Evolutionary conservation across 192 early-diverging fungal species (phyloP).

Genomic region (Coemansia sp.): DNA sequence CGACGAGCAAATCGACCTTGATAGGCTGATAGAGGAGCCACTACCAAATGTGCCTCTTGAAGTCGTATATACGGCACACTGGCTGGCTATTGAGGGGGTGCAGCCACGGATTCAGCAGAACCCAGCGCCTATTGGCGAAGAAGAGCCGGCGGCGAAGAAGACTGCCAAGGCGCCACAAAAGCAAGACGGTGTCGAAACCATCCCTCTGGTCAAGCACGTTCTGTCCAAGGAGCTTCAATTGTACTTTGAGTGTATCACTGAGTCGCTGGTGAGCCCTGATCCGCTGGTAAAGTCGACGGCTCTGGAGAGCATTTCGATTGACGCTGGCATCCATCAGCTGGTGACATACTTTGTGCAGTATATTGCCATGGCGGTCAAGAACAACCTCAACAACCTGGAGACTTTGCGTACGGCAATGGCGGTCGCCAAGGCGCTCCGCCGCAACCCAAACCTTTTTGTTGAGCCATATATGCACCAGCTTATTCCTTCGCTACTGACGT

Average conservation of each 20-base stretch:
- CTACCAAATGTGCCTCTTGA: constrained; percentile 91
- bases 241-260: constrained; percentile 91
- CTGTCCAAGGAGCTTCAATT: constrained; percentile 91
- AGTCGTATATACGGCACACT: constrained; percentile 87
- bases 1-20: constrained; percentile 92
- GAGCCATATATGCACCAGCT: constrained; percentile 98
- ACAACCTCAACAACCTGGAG: constrained; percentile 72
- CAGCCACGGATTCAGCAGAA: constrained; percentile 97
- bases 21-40: constrained; percentile 78
- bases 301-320: constrained; percentile 76
- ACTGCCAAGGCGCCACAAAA: constrained; percentile 18
- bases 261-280: constrained; percentile 67
- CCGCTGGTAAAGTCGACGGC: constrained; percentile 71
- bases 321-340: constrained; percentile 93
- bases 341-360: constrained; percentile 95
- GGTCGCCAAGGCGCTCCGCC: constrained; percentile 73
- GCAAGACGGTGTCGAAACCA: constrained; percentile 49
- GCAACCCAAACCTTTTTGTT: constrained; percentile 84
- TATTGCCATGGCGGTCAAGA: constrained; percentile 81
- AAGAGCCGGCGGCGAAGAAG: constrained; percentile 21
- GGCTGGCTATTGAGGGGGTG: constrained; percentile 99
- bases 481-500: constrained; percentile 89
- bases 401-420: constrained; percentile 75
- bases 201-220: constrained; percentile 83
- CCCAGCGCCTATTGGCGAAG: constrained; percentile 62